Evolutionary conservation across 257 asterid species (phyloP), one percentile per base, ranked within the genome.

Genomic region (Lithospermum erythrorhizon): DNA sequence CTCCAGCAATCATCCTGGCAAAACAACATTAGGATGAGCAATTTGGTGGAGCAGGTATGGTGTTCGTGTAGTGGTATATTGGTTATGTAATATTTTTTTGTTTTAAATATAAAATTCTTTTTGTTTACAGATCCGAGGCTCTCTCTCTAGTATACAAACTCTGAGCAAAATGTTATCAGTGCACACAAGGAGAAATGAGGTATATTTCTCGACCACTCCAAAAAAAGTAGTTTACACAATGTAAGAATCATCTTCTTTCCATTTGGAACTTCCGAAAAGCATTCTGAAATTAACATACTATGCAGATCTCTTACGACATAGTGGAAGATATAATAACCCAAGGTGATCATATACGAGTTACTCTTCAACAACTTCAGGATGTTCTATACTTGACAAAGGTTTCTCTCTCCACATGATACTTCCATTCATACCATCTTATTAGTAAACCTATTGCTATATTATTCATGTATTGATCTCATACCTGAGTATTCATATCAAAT

Each of bases 1-100:
- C 81, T 88, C 66, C 96, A 88, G 74, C 96, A 91, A 70, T 86
- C 96, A 23, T 80, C 93, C 29, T 91, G 98, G 96, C 98, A 88
- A 80, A 88, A 83, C 72, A 91, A 84, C 69, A 73, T 86, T 68
- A 79, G 96, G 79, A 91, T 91, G 98, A 82, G 82, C 75, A 81
- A 80, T 74, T 80, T 91, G 81, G 98, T 84, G 52, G 98, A 88
- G 82, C 98, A 88, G 84, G 98, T 91, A 84, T 79, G 89, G 49
- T 57, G 54, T n/a, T 54, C 10, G 32, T 49, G 68, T 66, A 18
- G 66, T 69, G 27, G 22, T 60, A 37, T 65, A 55, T 72, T 72
- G 20, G 32, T 58, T 32, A 69, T 9, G 52, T 60, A 17, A 21
- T 45, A 29, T 30, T 21, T 58, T 15, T 61, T 63, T 48, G 10